Base-by-base conservation (phyloP, 208 protist species). In the Porcisia deanei region DNA sequence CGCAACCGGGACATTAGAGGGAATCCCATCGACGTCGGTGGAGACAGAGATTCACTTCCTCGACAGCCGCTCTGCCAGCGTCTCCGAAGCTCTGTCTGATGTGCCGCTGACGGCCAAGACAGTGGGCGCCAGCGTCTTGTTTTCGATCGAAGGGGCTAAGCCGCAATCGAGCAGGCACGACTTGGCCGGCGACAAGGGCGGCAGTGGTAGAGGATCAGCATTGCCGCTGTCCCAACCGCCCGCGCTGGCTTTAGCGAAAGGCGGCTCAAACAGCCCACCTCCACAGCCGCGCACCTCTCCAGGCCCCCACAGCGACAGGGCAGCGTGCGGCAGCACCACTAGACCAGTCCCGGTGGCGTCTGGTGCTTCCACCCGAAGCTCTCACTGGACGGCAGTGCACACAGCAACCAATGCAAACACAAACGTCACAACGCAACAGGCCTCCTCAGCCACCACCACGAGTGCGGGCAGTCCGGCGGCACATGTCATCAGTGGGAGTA, bases 331-430 rank as follows among this genome's bases (percentile, higher is more conserved):
- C 47, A 14, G 30, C 66, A 9, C 66, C 1, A 10, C 66, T 6
- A 14, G 47, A 22, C 22, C 53, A 75, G 34, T 20, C 59, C 49
- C 58, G 41, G 9, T 52, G 20, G 25, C 14, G 43, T 10, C 54
- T 30, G 64, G 22, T 18, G 60, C 57, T 58, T 67, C 65, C 14
- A 41, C 47, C 6, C 69, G 78, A 25, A 37, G 25, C 25, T 58
- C 78, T 20, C 53, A 75, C 49, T 82, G 78, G 78, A 82, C 78
- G 14, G 73, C 78, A 1, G 78, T 82, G 73, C 78, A 82, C 78
- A 78, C 78, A 3, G 54, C 78, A 2, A 82, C 78, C 20, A 82
- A 82, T 30, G 72, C 68, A 54, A 82, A 82, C 78, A 71, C 73
- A 0, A 59, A 53, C 54, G 73, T 75, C 9, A 77, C 73, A 10